Evolutionary conservation across 169 alveolate species (phyloP).

Genomic region (Miamiensis avidus): DNA sequence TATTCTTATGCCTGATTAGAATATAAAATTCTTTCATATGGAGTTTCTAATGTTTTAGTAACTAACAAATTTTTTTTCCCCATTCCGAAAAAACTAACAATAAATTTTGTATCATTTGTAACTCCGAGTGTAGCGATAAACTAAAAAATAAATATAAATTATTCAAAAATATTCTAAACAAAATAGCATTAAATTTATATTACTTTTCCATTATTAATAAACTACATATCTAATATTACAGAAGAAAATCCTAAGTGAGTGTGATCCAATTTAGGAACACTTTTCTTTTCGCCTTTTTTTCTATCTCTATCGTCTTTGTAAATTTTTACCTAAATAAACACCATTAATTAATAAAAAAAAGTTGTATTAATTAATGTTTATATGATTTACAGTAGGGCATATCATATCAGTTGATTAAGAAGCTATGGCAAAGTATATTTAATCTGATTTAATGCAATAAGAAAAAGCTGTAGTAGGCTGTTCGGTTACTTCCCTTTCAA

Average conservation of each 20-base stretch:
- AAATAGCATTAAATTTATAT: too few species aligned
- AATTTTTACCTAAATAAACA: neutral
- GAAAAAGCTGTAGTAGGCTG: neutral
- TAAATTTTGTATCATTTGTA: neutral
- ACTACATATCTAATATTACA: neutral
- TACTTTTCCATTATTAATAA: neutral
- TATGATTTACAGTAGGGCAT: neutral
- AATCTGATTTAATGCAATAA: neutral
- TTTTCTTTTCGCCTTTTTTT: neutral
- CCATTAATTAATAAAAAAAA: too few species aligned
- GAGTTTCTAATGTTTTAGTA: neutral
- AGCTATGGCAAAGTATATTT: neutral
- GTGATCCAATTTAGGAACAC: neutral
- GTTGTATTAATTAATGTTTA: neutral
- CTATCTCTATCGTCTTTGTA: too few species aligned
- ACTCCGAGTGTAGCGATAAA: neutral
- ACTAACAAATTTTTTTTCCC: neutral
- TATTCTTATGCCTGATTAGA: neutral
- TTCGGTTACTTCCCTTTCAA: neutral
- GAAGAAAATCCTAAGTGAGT: neutral
- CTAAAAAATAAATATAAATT: neutral
- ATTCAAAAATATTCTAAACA: too few species aligned
- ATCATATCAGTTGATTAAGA: neutral
- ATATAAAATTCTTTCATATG: too few species aligned
- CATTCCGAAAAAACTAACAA: neutral